These are phyloP conservation scores for Neoconidiobolus thromboides DNA, from an alignment of 371 early-diverging fungal genomes.

Conservation along the genomic window DNA sequence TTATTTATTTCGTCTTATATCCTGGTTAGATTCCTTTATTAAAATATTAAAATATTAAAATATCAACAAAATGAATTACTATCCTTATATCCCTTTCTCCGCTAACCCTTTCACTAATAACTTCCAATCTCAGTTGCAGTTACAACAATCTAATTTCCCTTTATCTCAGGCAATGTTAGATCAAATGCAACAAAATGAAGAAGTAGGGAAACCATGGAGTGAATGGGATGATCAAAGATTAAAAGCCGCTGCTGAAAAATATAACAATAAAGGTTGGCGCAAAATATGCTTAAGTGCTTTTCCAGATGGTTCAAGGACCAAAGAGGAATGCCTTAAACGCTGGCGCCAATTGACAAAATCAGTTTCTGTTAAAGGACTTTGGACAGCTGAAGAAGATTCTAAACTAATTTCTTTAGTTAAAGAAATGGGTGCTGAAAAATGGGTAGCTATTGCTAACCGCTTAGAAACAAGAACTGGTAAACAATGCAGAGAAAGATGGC, in stretches of 20 bases:
- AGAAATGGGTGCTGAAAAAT: slow-evolving; percentile 17
- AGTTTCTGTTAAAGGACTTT: slow-evolving; percentile 17
- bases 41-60: too few species aligned
- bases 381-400: slow-evolving; percentile 19
- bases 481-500: slow-evolving; percentile 18
- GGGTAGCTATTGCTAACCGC: slow-evolving; percentile 17
- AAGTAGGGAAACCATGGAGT: not conserved
- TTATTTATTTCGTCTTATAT: too few species aligned
- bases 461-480: slow-evolving; percentile 17
- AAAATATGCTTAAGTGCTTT: slow-evolving; percentile 13
- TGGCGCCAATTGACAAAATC: slow-evolving; percentile 17
- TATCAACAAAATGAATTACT: not conserved
- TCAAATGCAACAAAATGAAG: not conserved
- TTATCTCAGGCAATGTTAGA: not conserved
- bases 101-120: not conserved
- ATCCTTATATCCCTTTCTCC: not conserved
- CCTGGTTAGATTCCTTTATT: too few species aligned
- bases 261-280: slow-evolving; percentile 16
- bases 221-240: slow-evolving; percentile 11
- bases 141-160: not conserved
- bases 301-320: slow-evolving; percentile 13
- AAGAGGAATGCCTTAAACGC: slow-evolving; percentile 15
- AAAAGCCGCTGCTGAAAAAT: slow-evolving; percentile 12
- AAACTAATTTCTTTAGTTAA: slow-evolving; percentile 12
- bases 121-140: not conserved